A percentile compares a stretch with the other conserved stretches of the same genome.
phyloP scores from a whole-genome alignment of 2,329 filamentous ascomycete species.

The Elsinoe ampelina region DNA sequence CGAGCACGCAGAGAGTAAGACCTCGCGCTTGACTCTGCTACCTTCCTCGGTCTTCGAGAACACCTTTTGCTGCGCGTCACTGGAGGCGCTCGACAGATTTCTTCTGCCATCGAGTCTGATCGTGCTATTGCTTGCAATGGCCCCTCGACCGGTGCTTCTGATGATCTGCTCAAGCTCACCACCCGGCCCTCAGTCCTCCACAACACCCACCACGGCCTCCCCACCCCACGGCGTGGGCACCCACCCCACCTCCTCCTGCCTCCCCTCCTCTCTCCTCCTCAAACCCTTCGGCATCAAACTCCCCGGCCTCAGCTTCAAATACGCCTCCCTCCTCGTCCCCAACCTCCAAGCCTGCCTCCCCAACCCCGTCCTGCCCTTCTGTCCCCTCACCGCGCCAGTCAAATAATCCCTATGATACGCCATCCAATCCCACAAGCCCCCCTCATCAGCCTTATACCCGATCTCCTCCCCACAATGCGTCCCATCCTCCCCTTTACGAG shows the following conservation, averaged over 20 bases:
- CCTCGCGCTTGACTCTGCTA: too few species aligned
- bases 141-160: too few species aligned
- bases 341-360: slow-evolving; percentile 5
- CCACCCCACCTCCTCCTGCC: not conserved
- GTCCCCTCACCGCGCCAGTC: not conserved
- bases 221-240: not conserved
- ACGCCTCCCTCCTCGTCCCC: slow-evolving; percentile 9
- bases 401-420: slow-evolving; percentile 8
- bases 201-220: not conserved
- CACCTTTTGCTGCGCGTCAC: too few species aligned
- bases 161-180: too few species aligned
- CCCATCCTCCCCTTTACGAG: not conserved
- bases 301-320: slow-evolving; percentile 1
- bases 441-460: not conserved
- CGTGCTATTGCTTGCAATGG: too few species aligned
- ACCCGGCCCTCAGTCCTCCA: not conserved
- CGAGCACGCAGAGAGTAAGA: too few species aligned
- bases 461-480: slow-evolving; percentile 10
- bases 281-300: not conserved
- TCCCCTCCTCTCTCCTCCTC: not conserved
- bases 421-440: not conserved
- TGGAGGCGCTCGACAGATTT: too few species aligned
- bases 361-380: slow-evolving; percentile 2
- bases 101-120: too few species aligned
- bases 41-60: too few species aligned